Evolutionary conservation across 441 rosid species (phyloP), one percentile per base, ranked within the genome.

Genomic region (Melastoma candidum): DNA sequence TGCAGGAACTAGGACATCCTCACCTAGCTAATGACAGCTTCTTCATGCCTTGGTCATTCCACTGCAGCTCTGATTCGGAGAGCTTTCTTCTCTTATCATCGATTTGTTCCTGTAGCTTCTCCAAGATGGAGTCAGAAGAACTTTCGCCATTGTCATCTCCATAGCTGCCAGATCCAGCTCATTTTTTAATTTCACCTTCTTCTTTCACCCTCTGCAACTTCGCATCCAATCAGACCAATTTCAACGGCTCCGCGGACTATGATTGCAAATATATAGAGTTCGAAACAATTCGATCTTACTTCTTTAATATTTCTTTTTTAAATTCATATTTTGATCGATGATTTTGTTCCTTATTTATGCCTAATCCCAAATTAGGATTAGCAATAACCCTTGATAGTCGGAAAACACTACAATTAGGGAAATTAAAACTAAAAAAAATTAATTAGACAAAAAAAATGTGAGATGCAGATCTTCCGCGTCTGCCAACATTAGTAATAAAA

Each of bases 111-210:
- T 69, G 66, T 48, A 84, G 82, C 75, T 68, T 77, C 59, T 77
- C 61, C 52, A 76, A 62, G 71, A 75, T 71, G 69, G 68, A 76
- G 12, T 77, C 84, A 63, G 58, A 44, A 36, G 78, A 67, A 63
- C 68, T 75, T 49, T 66, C 70, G 26, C 67, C 72, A 58, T 76
- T 79, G 74, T 82, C 76, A 71, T 72, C 67, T 75, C 76, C 11
- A 80, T 66, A 7, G 85, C 88, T 3, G 69, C 72, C 69, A 74
- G 63, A 57, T 82, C 73, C 52, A 78, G 53, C 66, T 90, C 83
- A 67, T 74, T 63, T 62, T 76, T 76, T 52, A 67, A 65, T 13
- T 52, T 54, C 25, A 11, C 36, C 54, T 52, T 55, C 49, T 58
- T 63, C 45, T n/a, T 49, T 49, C 58, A 55, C 59, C 45, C 53